Conservation (phyloP, 345 rosid genomes). For the Populus deltoides region DNA sequence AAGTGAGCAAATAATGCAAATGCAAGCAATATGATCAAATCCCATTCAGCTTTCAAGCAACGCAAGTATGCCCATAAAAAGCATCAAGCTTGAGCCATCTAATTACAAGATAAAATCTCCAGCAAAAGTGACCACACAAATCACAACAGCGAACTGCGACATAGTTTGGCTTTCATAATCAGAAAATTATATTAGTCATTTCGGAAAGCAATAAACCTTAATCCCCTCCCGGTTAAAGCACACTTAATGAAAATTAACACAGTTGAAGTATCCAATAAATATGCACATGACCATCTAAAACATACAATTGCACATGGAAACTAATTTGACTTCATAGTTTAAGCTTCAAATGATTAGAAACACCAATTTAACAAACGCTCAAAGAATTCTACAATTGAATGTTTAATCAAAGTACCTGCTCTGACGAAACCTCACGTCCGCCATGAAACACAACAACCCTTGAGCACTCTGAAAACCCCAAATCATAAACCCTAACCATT, state of each 20-base stretch:
- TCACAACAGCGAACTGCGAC: neutral
- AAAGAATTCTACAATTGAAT: neutral
- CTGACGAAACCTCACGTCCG: constrained; percentile 62
- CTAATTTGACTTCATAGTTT: neutral
- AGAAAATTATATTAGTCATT: neutral
- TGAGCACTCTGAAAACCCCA: constrained; percentile 69
- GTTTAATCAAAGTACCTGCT: constrained; percentile 48
- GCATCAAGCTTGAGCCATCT: neutral
- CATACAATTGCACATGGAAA: neutral
- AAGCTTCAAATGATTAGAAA: neutral
- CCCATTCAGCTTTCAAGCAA: neutral
- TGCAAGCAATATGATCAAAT: neutral
- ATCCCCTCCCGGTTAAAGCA: neutral
- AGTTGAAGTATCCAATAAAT: neutral
- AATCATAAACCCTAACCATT: constrained; percentile 82
- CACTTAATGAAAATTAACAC: neutral
- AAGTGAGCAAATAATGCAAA: neutral
- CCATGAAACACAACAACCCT: constrained; percentile 75
- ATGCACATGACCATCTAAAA: neutral
- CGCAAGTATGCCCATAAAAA: neutral
- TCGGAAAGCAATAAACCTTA: neutral
- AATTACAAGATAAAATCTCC: neutral
- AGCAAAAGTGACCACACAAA: neutral
- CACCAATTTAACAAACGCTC: neutral
- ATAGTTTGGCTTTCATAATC: neutral